Conservation (phyloP, 306 rosid species). For the Trifolium pratense region DNA sequence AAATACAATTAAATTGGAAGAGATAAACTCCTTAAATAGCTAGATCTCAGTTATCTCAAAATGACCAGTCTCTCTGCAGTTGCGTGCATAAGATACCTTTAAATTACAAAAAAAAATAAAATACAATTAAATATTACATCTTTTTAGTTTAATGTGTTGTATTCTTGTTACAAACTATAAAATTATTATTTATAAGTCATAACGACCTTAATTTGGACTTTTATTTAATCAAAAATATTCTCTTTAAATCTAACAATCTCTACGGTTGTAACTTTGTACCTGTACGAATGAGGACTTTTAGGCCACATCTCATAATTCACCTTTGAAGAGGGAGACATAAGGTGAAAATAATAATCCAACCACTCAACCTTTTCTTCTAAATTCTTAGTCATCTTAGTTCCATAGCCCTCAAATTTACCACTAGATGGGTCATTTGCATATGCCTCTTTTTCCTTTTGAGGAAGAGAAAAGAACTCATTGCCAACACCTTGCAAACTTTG, state of each 20-base stretch:
- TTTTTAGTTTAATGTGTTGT: background rate
- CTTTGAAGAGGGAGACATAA: slow-evolving; percentile 58
- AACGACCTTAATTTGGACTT: too few relatives aligned
- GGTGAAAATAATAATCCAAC: slow-evolving; percentile 69
- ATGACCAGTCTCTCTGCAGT: too few relatives aligned
- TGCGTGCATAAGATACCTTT: too few relatives aligned
- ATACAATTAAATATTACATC: background rate
- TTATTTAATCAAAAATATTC: too few relatives aligned
- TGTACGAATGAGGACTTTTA: slow-evolving; percentile 54
- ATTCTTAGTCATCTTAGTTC: slow-evolving; percentile 69
- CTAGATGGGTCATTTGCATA: slow-evolving; percentile 63
- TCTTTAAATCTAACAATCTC: background rate
- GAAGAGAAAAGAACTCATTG: slow-evolving; percentile 50
- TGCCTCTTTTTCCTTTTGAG: slow-evolving; percentile 60
- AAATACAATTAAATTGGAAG: too few relatives aligned
- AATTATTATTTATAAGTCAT: background rate
- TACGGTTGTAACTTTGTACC: slow-evolving; percentile 12
- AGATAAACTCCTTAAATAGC: too few relatives aligned
- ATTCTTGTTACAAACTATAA: background rate
- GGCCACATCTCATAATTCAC: slow-evolving; percentile 59
- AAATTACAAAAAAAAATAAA: too few relatives aligned
- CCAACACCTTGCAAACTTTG: slow-evolving; percentile 60
- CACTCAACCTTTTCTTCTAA: slow-evolving; percentile 64
- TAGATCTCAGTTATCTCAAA: too few relatives aligned
- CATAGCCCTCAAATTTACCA: slow-evolving; percentile 66